A percentile compares a stretch with the other conserved stretches of the same genome.
These are phyloP conservation scores for Termitomyces sp. DNA, from an alignment of 768 basidiomycete genomes.

Conservation along the genomic window DNA sequence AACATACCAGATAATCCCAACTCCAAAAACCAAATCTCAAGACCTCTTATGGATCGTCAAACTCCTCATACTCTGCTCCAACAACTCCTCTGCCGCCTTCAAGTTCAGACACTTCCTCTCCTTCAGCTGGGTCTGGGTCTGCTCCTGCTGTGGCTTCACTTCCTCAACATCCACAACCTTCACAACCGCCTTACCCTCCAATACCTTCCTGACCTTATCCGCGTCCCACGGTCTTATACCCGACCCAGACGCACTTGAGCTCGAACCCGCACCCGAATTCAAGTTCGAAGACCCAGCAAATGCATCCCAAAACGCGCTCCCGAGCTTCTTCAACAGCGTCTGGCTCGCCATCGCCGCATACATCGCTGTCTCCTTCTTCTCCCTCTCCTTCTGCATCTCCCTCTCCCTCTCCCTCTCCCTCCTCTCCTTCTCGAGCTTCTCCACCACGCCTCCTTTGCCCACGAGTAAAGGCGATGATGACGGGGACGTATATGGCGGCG, in stretches of 20 bases:
- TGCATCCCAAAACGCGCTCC: constrained; percentile 84
- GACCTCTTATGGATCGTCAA: constrained; percentile 56
- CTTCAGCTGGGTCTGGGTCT: constrained; percentile 14
- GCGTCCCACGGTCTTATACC: constrained; percentile 51
- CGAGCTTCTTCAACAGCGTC: constrained; percentile 68
- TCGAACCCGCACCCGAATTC: constrained; percentile 3
- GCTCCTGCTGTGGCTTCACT: not conserved
- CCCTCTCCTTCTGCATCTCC: constrained; percentile 27
- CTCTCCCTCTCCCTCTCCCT: constrained; percentile 21
- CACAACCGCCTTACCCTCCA: constrained; percentile 81
- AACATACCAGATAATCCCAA: not conserved
- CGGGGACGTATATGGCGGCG: constrained; percentile 27
- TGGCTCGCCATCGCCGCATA: constrained; percentile 76
- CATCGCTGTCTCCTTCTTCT: constrained; percentile 45
- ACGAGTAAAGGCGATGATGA: constrained; percentile 37
- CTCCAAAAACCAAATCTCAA: constrained; percentile 4
- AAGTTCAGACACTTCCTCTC: constrained; percentile 21
- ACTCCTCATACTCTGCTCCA: constrained; percentile 70
- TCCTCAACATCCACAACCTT: constrained; percentile 72
- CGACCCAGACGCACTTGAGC: constrained; percentile 5
- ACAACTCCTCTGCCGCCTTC: constrained; percentile 31
- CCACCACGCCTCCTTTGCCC: constrained; percentile 22
- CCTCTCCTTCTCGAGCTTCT: constrained; percentile 22
- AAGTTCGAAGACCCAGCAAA: constrained; percentile 53
- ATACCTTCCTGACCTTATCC: constrained; percentile 76